Evolutionary conservation across 208 protist genomes (phyloP), one percentile per base, ranked within the genome.

Genomic region (Crithidia expoeki): DNA sequence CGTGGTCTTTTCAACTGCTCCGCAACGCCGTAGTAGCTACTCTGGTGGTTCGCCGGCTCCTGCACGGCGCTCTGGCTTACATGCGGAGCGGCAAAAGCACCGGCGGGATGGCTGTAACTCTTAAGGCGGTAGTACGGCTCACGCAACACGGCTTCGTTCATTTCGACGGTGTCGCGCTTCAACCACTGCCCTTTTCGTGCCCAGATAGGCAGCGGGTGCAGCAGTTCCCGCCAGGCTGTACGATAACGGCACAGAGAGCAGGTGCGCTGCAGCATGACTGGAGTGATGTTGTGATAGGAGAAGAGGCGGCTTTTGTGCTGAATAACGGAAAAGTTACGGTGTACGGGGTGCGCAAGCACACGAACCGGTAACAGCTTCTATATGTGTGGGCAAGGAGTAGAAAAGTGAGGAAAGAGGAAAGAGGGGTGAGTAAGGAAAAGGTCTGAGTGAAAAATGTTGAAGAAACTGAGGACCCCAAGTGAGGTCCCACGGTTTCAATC

Each of bases 91-190:
- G 38, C 30, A 49, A 59, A 69, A 28, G 49, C 62, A n/a, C 42
- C 42, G 36, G 65, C 57, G 0, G 79, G 83, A 52, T 70, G 68
- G 14, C 58, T n/a, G 64, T 68, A 81, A 50, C 64, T 84, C 76
- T 92, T 93, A 23, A 96, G 73, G 38, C 77, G 90, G 77, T 96
- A 96, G 75, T 96, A 96, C 32, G 91, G 91, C 49, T 84, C 76
- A 0, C 88, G 84, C 38, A 96, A 75, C 14, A 92, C 14, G 4
- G 73, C 76, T 62, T 96, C 88, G 59, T 96, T 96, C 36, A 89
- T 79, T 46, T 96, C 91, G 12, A 93, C 87, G 4, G 76, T 83
- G 73, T 96, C 91, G 1, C 91, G 84, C 79, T 96, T 96, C 34
- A 96, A 65, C 89, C 91, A 96, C 68, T 96, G 83, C 32, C 62